Percentiles rank a stretch among this genome's conserved stretches.
phyloP scores from a whole-genome alignment of 768 basidiomycete species.

The Trametes cingulata region DNA sequence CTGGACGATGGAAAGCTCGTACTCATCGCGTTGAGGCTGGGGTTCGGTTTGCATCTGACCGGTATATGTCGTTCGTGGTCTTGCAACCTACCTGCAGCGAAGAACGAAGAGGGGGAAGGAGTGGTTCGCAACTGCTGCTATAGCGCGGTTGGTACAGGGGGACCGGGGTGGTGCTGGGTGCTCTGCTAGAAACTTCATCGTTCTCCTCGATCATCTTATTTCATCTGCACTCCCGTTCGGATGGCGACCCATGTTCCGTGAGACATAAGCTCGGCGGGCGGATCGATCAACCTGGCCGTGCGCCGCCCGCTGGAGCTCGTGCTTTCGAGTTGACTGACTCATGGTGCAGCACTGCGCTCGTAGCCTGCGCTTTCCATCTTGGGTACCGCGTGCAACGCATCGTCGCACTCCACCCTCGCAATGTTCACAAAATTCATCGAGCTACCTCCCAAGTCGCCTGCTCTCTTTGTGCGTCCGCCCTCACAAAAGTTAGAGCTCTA shows the following conservation, averaged over 20 bases:
- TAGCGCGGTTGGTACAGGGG: too few relatives aligned
- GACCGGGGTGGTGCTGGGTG: neutral
- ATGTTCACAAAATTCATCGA: too few relatives aligned
- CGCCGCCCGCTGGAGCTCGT: neutral
- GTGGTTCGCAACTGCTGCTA: neutral
- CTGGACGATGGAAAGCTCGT: conserved; percentile 12
- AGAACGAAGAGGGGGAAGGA: neutral
- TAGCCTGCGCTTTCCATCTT: neutral
- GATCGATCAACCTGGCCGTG: conserved; percentile 4
- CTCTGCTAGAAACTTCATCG: neutral
- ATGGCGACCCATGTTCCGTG: neutral
- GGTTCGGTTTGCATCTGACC: neutral
- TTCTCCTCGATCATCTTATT: neutral
- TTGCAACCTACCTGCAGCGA: too few relatives aligned
- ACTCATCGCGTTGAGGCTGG: conserved; percentile 1
- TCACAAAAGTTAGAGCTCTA: too few relatives aligned
- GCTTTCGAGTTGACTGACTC: neutral
- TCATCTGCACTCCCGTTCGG: neutral
- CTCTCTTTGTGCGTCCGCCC: too few relatives aligned
- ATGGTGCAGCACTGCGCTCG: neutral
- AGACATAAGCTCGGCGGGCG: neutral
- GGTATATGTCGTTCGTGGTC: neutral
- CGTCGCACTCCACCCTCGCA: too few relatives aligned
- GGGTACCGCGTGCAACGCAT: neutral
- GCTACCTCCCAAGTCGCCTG: too few relatives aligned